phyloP scores from a whole-genome alignment of 1,284 basidiomycete genomes.

The Ustilago loliicola region DNA sequence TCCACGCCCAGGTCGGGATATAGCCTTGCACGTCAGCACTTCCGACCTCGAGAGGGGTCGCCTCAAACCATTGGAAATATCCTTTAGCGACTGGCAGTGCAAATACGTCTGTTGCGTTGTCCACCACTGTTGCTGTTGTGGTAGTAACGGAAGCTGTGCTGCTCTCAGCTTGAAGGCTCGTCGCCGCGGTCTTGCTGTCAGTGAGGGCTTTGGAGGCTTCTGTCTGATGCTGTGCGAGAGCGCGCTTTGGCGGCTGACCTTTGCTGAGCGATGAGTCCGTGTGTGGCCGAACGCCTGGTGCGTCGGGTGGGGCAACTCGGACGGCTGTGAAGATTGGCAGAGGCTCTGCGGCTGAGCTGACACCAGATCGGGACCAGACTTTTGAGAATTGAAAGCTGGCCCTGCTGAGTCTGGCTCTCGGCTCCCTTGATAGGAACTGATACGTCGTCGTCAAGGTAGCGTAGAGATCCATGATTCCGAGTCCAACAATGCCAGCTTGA shows the following conservation, averaged over 20 bases:
- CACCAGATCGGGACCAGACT: slow-evolving; percentile 53
- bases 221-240: slow-evolving; percentile 48
- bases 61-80: slow-evolving; percentile 70
- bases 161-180: not conserved
- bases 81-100: slow-evolving; percentile 23
- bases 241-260: slow-evolving; percentile 46
- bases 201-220: slow-evolving; percentile 32
- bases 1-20: slow-evolving; percentile 70
- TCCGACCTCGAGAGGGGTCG: slow-evolving; percentile 69
- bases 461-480: slow-evolving; percentile 69
- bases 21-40: slow-evolving; percentile 68
- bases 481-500: slow-evolving; percentile 54
- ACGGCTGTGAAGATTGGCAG: slow-evolving; percentile 67
- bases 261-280: slow-evolving; percentile 51
- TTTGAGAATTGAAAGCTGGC: slow-evolving; percentile 66
- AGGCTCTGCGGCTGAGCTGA: slow-evolving; percentile 48
- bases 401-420: slow-evolving; percentile 55
- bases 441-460: slow-evolving; percentile 63
- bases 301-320: slow-evolving; percentile 42
- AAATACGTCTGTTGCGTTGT: slow-evolving; percentile 22
- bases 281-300: slow-evolving; percentile 40
- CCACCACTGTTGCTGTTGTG: not conserved
- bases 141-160: not conserved
- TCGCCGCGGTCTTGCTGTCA: not conserved
- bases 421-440: slow-evolving; percentile 58